Base-by-base conservation (phyloP, 148 eudicot genomes). In the Linanthus parryae region DNA sequence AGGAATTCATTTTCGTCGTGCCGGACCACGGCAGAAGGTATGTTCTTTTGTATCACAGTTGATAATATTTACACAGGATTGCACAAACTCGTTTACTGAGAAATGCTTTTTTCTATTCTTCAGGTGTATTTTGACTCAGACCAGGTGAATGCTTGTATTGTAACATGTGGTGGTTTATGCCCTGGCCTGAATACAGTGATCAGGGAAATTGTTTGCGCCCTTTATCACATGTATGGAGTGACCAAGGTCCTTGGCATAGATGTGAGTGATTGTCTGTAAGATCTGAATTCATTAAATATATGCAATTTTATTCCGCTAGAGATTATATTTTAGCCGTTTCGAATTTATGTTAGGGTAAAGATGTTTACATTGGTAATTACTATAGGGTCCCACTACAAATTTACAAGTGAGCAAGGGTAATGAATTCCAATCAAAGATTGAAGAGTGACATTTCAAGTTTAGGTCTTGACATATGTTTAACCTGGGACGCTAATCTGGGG, bases 121-220 rank as follows among this genome's bases (percentile, higher is more conserved):
- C 83, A 88, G 96, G 94, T 88, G 50, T 84, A 81, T 67, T 84
- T 81, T 58, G 59, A 65, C 41, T 58, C 89, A 43, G 96, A 68
- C 55, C 88, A 88, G 63, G 96, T 88, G 52, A 67, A 72, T 62
- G 94, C 96, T 36, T 88, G 96, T 76, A 71, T 88, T 42, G 96
- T 88, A 44, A 88, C 96, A 36, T 88, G 96, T 53, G 96, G 96
- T 35, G 96, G 96, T 52, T 76, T 88, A 41, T 88, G 96, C 64
- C 96, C 96, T 1, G 96, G 96, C 27, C 76, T 88, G 22, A 88
- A 88, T 74, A 88, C 96, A 1, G 96, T 88, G 59, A 74, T 84
- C 61, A 74, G 96, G 67, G 96, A 88, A 69, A 73, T 88, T 52
- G 94, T 84, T 10, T 80, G 91, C 28, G 78, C 73, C 34, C 89